Conservation (phyloP, 257 asterid genomes). For the Asclepias syriaca region DNA sequence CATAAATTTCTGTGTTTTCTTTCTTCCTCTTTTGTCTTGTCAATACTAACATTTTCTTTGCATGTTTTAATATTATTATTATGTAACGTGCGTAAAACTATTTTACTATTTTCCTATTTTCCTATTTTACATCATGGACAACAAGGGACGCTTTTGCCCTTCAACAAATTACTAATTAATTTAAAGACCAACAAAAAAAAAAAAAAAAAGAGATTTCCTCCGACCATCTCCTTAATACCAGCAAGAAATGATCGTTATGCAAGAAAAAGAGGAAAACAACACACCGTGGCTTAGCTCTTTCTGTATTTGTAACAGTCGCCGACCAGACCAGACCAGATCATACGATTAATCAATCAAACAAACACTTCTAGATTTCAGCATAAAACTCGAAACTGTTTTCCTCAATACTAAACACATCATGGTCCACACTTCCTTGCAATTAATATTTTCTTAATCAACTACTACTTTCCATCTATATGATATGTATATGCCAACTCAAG, state of each 20-base stretch:
- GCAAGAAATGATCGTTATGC: conserved; percentile 23
- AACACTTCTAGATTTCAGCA: conserved; percentile 34
- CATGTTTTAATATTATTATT: too few relatives aligned
- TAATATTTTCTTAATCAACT: background rate
- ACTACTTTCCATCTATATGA: background rate
- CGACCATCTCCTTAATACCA: conserved; percentile 42
- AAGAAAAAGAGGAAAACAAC: background rate
- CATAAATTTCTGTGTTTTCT: too few relatives aligned
- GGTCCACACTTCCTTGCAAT: conserved; percentile 21
- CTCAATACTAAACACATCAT: conserved; percentile 23
- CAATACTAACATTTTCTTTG: too few relatives aligned
- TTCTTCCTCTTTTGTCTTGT: too few relatives aligned
- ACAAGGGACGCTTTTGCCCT: too few relatives aligned
- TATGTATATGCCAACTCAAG: conserved; percentile 30
- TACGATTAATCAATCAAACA: conserved; percentile 22
- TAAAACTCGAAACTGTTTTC: conserved; percentile 20
- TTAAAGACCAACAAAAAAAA: too few relatives aligned
- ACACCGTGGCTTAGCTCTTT: background rate
- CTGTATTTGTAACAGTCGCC: conserved; percentile 2
- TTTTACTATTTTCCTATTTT: too few relatives aligned
- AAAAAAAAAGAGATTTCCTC: background rate
- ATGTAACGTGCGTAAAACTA: background rate
- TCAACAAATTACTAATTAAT: too few relatives aligned
- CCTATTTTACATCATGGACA: too few relatives aligned
- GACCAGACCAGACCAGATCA: conserved; percentile 18